Evolutionary conservation across 2,329 filamentous ascomycete genomes (phyloP), one percentile per base, ranked within the genome.

Genomic region (Podosphaera fusca): DNA sequence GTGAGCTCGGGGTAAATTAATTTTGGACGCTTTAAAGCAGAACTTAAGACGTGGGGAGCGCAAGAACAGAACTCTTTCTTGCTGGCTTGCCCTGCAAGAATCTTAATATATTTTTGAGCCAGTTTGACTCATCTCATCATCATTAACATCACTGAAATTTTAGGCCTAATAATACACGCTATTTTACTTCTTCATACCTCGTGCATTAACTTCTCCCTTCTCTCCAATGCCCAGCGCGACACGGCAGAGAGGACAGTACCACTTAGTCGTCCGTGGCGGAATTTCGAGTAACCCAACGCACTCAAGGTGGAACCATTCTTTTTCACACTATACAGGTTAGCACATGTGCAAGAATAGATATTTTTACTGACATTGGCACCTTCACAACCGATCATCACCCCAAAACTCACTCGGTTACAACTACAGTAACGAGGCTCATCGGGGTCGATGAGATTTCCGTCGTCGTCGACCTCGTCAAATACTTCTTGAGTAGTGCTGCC

Each of bases 221-320:
- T 80, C 77, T 4, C 79, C 79, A 62, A 82, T 79, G 53, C 79
- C 78, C 36, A 82, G 69, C 35, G 75, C 70, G 60, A 78, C 75
- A 46, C 81, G 73, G 65, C 86, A 92, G 55, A 87, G 80, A 1
- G 84, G 84, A 68, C 86, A 92, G 64, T 87, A 92, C 86, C 86
- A 92, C 69, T 87, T 88, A 2, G 82, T 82, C 36, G 83, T 84
- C 21, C 84, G 74, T 2, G 81, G 77, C 9, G 85, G 85, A 59
- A 85, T 78, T 31, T 81, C 72, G 9, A 74, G 72, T 38, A 92
- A 72, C 4, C 76, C 80, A 4, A 92, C 83, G 64, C 86, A 92
- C 61, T 81, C 79, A 46, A 92, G 74, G 66, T 92, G 86, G 67
- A 90, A 92, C 86, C 86, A 92, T 68, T 90, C 85, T 60, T 80